A percentile compares a stretch with the other conserved stretches of the same genome.
These are phyloP conservation scores for Pythium diclinum DNA, from an alignment of 352 stramenopile species.

Conservation along the genomic window DNA sequence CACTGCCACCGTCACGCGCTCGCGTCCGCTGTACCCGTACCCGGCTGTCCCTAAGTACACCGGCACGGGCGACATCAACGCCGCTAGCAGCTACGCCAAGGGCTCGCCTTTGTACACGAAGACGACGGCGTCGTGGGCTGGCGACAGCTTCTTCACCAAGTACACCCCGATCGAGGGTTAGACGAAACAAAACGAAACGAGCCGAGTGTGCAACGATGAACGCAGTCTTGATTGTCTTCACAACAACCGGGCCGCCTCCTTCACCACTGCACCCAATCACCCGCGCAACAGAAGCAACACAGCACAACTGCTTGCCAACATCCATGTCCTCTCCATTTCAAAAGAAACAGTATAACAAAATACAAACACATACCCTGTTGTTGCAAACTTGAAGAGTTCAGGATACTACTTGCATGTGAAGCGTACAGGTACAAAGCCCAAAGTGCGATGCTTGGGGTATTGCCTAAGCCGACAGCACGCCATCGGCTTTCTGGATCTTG, in stretches of 20 bases:
- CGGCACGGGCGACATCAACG: slow-evolving; percentile 12
- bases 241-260: no score
- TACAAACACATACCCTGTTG: no score
- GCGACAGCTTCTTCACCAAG: slow-evolving; percentile 11
- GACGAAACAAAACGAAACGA: no score
- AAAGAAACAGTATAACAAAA: no score
- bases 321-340: no score
- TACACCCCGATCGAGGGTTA: slow-evolving; percentile 14
- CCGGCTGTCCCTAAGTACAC: slow-evolving; percentile 18
- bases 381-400: no score
- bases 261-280: no score
- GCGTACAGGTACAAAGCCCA: not conserved
- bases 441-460: not conserved
- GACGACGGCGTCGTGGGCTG: slow-evolving; percentile 9
- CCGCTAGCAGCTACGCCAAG: slow-evolving; percentile 23
- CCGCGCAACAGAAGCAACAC: no score
- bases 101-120: slow-evolving; percentile 36
- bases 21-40: slow-evolving; percentile 26
- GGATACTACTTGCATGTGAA: not conserved
- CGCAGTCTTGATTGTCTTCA: no score
- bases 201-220: no score
- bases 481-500: slow-evolving; percentile 92
- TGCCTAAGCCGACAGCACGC: slow-evolving; percentile 42
- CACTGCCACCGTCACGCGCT: not conserved
- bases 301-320: no score